Evolutionary conservation across 2,329 filamentous ascomycete species (phyloP), one percentile per base, ranked within the genome.

Genomic region (Pseudogymnoascus verrucosus): DNA sequence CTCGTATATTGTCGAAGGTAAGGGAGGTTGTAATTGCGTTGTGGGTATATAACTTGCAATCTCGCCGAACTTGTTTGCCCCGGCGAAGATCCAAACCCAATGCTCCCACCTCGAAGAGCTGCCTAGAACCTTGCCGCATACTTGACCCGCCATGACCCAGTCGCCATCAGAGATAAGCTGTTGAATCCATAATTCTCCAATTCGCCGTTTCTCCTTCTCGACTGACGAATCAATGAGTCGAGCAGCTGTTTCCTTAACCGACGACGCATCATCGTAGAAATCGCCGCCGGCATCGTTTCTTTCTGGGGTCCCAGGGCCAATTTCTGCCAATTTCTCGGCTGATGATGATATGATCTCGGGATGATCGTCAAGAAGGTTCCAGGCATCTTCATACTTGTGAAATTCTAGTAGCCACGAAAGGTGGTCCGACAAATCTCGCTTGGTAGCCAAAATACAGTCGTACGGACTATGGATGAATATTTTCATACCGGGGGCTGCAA

Each of bases 381-480:
- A 99, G 1, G 93, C 92, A 69, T 91, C 84, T 70, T 90, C 84
- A 71, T 93, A 96, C 66, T 88, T 87, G 62, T 90, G 84, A 66
- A 88, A 90, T 64, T 93, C 89, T 28, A 96, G 74, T 12, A 98
- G 80, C 93, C 93, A 99, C 6, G 82, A 79, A 21, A 98, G 78
- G 71, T 96, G 92, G 75, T 99, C 95, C 3, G 86, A 80, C 14
- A 96, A 80, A 71, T 96, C 93, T 68, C 95, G 83, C 73, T 93
- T 93, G 2, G 95, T 91, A 0, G 91, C 91, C 63, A 97, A 79
- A n/a, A 98, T 89, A 70, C 93, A 98, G 75, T 99, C 95, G 72
- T 96, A 99, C 0, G 95, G 95, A 70, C 92, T 97, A 71, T 96
- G 92, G 42, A 99, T 91, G 73, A 97, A 97, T 14, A 99, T 89